A percentile compares a stretch with the other conserved stretches of the same genome.
These are phyloP conservation scores for Sequoia sempervirens DNA, from an alignment of 75 land plant species.

Conservation along the genomic window DNA sequence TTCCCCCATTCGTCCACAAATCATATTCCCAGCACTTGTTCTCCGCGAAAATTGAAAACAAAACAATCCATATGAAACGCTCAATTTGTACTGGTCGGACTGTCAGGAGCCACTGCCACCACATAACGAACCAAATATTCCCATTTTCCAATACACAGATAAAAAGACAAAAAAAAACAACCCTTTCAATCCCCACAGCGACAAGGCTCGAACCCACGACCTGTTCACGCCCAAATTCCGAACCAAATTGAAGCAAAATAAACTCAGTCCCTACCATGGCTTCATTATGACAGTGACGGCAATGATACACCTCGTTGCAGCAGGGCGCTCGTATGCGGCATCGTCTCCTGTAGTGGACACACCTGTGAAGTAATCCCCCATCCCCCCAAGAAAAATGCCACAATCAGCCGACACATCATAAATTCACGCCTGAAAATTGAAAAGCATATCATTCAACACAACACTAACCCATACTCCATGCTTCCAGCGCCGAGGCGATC, in stretches of 20 bases:
- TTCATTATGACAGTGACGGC: slow-evolving; percentile 93
- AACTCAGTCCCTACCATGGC: slow-evolving; percentile 47
- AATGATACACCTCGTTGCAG: slow-evolving; percentile 81
- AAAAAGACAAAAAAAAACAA: background rate
- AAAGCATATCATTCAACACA: background rate
- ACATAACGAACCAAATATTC: background rate
- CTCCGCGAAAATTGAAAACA: background rate
- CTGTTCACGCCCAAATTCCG: background rate
- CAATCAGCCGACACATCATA: background rate
- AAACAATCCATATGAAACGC: background rate
- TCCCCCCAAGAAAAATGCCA: background rate
- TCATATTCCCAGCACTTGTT: background rate
- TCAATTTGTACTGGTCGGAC: background rate
- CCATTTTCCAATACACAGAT: background rate
- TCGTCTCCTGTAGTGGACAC: slow-evolving; percentile 71
- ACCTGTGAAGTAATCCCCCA: slow-evolving; percentile 32
- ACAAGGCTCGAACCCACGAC: background rate
- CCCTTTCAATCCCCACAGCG: background rate
- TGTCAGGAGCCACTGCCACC: background rate
- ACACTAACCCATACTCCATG: background rate
- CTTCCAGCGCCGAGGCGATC: background rate
- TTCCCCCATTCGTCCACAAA: background rate
- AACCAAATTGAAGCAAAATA: background rate
- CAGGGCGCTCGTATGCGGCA: slow-evolving; percentile 93
- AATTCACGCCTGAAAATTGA: background rate